Conservation (phyloP, 768 basidiomycete species). For the Leccinum aurantiacum region DNA sequence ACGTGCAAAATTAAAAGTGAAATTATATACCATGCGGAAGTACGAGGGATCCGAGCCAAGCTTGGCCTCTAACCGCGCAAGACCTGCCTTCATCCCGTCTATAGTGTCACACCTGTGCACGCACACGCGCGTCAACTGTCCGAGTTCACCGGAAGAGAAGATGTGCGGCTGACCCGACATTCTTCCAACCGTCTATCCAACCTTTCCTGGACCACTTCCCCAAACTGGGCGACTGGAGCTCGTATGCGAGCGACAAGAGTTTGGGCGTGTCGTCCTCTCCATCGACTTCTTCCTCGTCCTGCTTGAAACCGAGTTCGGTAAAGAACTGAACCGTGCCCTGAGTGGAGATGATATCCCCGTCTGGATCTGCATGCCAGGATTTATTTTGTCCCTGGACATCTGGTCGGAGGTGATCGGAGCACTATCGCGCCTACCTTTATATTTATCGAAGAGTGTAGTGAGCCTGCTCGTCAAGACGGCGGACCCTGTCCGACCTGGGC, state of each 20-base stretch:
- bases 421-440: constrained; percentile 50
- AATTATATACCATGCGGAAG: constrained; percentile 76
- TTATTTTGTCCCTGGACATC: constrained; percentile 4
- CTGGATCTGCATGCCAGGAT: constrained; percentile 44
- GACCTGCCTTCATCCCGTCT: constrained; percentile 53
- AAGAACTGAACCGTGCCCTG: constrained; percentile 83
- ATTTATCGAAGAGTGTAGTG: constrained; percentile 58
- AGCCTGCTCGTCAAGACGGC: constrained; percentile 55
- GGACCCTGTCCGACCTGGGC: constrained; percentile 4
- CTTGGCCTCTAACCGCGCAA: constrained; percentile 55
- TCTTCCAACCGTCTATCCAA: constrained; percentile 83
- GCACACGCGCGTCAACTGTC: constrained; percentile 2
- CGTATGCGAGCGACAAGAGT: constrained; percentile 76
- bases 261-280: constrained; percentile 76
- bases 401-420: constrained; percentile 6
- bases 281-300: constrained; percentile 49
- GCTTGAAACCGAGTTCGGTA: constrained; percentile 28
- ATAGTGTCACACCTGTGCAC: constrained; percentile 62
- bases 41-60: constrained; percentile 66
- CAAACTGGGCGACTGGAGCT: constrained; percentile 71
- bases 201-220: constrained; percentile 69
- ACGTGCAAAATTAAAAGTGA: constrained; percentile 80
- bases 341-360: constrained; percentile 63
- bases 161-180: constrained; percentile 51
- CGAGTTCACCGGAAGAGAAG: constrained; percentile 1